Evolutionary conservation across 2,329 filamentous ascomycete genomes (phyloP), one percentile per base, ranked within the genome.

Genomic region (Cytospora mali): DNA sequence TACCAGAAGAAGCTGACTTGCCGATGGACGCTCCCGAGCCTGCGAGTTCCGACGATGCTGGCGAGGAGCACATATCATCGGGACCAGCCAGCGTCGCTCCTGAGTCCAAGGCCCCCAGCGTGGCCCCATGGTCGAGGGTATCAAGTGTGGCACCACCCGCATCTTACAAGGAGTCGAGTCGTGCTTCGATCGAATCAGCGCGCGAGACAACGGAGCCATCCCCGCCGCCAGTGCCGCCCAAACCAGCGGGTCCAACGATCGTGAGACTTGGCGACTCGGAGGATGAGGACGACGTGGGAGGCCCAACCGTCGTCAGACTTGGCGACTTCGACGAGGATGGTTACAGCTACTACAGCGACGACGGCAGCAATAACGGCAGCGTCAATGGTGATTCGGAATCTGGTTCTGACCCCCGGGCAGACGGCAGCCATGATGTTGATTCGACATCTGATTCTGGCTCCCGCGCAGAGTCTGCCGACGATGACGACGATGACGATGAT

Each of bases 221-320:
- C 18, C 62, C 64, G n/a, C 66, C 62, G 9, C 55, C 58, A 14
- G 46, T 39, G 18, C 57, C 64, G 13, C 33, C 60, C 11, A 64
- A 61, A 52, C 66, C 66, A 11, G 42, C 68, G 18, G 71, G 70
- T 13, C 72, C 71, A 11, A 76, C 75, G 0, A 66, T 76, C 11
- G 74, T 77, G 25, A 67, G 75, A 25, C 68, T 77, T 29, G 65
- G 69, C 11, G 69, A 70, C 3, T 69, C 62, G 5, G 57, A 69
- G 11, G 71, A 70, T 13, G 68, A 69, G 3, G 70, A 71, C 25
- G 67, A 68, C 14, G 29, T 66, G 16, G 28, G 68, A 21, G 71
- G 70, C 13, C 72, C 71, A 13, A 76, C 75, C 0, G 64, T 76
- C 7, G 74, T 77, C 27, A 68, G 75, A 27, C 67, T 77, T 35